Conservation (phyloP, 768 basidiomycete genomes). For the Termitomyces bulborhizus region DNA sequence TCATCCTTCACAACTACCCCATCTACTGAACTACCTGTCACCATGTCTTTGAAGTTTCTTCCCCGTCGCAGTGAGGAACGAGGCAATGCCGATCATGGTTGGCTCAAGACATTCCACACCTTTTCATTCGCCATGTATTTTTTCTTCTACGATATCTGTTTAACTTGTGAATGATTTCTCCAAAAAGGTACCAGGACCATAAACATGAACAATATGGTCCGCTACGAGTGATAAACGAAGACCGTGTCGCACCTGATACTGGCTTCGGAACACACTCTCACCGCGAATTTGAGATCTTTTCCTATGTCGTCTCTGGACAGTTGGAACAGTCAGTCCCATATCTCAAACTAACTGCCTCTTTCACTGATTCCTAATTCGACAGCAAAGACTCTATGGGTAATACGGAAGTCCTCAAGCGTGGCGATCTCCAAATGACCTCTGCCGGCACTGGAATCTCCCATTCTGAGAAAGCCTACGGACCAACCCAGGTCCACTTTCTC, state of each 20-base stretch:
- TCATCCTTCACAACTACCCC: conserved; percentile 9
- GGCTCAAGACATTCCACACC: conserved; percentile 85
- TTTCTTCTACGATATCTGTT: conserved; percentile 10
- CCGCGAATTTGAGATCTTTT: conserved; percentile 87
- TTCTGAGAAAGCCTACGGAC: conserved; percentile 46
- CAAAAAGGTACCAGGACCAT: conserved; percentile 51
- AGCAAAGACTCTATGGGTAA: conserved; percentile 93
- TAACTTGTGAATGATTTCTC: neutral
- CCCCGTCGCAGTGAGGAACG: conserved; percentile 57
- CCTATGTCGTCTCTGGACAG: conserved; percentile 74
- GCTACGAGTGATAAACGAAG: conserved; percentile 90
- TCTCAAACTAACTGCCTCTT: neutral
- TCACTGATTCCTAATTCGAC: conserved; percentile 1
- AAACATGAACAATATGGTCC: conserved; percentile 58
- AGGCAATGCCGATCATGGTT: conserved; percentile 74
- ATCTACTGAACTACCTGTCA: neutral
- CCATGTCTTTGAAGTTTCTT: conserved; percentile 33
- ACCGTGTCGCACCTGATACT: conserved; percentile 65
- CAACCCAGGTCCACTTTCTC: conserved; percentile 41
- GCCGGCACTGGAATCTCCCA: conserved; percentile 91
- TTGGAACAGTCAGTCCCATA: conserved; percentile 63
- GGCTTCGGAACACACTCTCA: conserved; percentile 89
- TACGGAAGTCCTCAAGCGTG: conserved; percentile 81
- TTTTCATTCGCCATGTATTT: conserved; percentile 70
- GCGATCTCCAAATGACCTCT: conserved; percentile 87